Conservation (phyloP, 1,284 basidiomycete genomes). For the Meripilus lineatus region DNA sequence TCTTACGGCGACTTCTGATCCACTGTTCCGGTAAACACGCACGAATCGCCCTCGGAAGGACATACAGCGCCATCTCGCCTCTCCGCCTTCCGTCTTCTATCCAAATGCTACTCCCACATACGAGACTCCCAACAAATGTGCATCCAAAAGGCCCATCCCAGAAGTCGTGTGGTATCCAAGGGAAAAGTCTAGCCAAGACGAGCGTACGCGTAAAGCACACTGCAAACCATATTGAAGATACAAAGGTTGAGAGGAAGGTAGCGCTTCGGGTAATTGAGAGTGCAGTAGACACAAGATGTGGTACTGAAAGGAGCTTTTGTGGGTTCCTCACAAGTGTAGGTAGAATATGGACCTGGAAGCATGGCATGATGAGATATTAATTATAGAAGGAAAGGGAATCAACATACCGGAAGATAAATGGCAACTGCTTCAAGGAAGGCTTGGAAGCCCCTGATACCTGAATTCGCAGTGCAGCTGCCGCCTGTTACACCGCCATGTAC, state of each 20-base stretch:
- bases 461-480: slow-evolving; percentile 57
- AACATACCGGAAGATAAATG: slow-evolving; percentile 63
- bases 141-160: slow-evolving; percentile 73
- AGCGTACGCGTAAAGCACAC: slow-evolving; percentile 67
- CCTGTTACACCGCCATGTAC: slow-evolving; percentile 55
- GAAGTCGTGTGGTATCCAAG: slow-evolving; percentile 63
- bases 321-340: slow-evolving; percentile 60
- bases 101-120: slow-evolving; percentile 73
- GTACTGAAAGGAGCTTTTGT: slow-evolving; percentile 40
- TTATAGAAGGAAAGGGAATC: slow-evolving; percentile 12
- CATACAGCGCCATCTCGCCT: slow-evolving; percentile 75
- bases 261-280: slow-evolving; percentile 58
- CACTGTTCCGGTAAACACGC: slow-evolving; percentile 52
- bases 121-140: slow-evolving; percentile 58
- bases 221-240: slow-evolving; percentile 62
- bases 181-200: slow-evolving; percentile 55
- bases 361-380: too few species aligned
- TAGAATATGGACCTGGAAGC: slow-evolving; percentile 57
- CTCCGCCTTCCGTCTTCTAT: slow-evolving; percentile 64
- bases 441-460: slow-evolving; percentile 41
- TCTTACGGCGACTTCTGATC: slow-evolving; percentile 38
- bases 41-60: slow-evolving; percentile 63
- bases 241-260: slow-evolving; percentile 65
- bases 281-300: slow-evolving; percentile 35
- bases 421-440: slow-evolving; percentile 59